Percentiles rank a stretch among this genome's conserved stretches.
Evolutionary conservation across 805 yeast genomes (phyloP).

Genomic region (Saturnispora serradocipensis): DNA sequence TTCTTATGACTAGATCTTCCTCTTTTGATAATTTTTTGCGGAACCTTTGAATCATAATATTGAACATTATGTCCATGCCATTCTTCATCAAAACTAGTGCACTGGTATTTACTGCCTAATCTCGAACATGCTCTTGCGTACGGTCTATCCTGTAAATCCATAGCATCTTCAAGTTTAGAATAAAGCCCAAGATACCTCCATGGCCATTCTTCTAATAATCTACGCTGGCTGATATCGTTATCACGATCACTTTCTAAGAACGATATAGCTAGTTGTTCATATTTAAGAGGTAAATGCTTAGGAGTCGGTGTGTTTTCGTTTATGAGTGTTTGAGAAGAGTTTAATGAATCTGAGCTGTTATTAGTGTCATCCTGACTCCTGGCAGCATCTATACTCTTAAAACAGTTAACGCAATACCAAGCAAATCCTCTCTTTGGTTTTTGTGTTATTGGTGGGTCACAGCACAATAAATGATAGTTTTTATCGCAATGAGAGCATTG

Average conservation of each 20-base stretch:
- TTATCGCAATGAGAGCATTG: slow-evolving; percentile 70
- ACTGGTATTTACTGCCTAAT: slow-evolving; percentile 67
- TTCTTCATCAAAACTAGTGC: slow-evolving; percentile 45
- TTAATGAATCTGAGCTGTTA: not conserved
- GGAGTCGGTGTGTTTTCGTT: not conserved
- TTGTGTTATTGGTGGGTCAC: slow-evolving; percentile 71
- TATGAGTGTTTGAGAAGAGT: not conserved
- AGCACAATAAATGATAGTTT: slow-evolving; percentile 70
- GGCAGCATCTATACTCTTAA: not conserved
- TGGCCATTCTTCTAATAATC: slow-evolving; percentile 69
- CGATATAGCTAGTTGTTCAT: slow-evolving; percentile 48
- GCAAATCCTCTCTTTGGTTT: slow-evolving; percentile 84
- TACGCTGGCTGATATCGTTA: slow-evolving; percentile 35
- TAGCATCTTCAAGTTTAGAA: slow-evolving; percentile 63
- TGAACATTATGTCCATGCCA: slow-evolving; percentile 57
- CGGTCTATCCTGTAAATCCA: slow-evolving; percentile 68
- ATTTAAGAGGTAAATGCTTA: slow-evolving; percentile 27
- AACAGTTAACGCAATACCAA: slow-evolving; percentile 82
- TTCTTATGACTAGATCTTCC: slow-evolving; percentile 17
- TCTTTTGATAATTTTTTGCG: slow-evolving; percentile 13
- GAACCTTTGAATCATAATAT: slow-evolving; percentile 42
- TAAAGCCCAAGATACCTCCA: slow-evolving; percentile 73
- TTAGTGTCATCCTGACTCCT: slow-evolving; percentile 9
- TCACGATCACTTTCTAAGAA: slow-evolving; percentile 40
- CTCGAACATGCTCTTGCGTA: slow-evolving; percentile 75